Base-by-base conservation (phyloP, 1,284 basidiomycete species). In the Sanguinoderma infundibulare region DNA sequence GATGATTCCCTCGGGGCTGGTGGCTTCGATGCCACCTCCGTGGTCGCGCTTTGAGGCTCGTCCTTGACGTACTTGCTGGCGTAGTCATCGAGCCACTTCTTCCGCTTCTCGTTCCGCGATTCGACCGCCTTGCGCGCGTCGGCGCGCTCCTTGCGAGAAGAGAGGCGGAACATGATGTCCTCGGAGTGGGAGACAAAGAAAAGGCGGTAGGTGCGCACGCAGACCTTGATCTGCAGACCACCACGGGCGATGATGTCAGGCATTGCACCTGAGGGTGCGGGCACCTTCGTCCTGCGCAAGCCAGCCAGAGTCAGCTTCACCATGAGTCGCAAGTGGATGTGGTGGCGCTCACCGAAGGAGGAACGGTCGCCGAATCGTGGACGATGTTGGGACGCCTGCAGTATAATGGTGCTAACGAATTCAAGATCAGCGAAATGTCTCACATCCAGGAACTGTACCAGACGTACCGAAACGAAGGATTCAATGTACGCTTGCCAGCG, bases 401-500 rank as follows among this genome's bases (percentile, higher is more conserved):
- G 86, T 85, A 14, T 76, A 77, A 56, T 83, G 81, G 54, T 78
- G 81, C 87, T 90, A n/a, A n/a, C 42, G 24, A 14, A 35, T 22
- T n/a, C n/a, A 28, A 22, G 2, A 53, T 47, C n/a, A 60, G 53
- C 20, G 10, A 1, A 15, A 59, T 3, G 30, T 28, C 17, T 28
- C 38, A 67, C 22, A 49, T 15, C 10, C 36, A 46, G 24, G 15
- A 6, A 24, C 10, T 26, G 15, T 26, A 3, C 53, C 28, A 46
- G 32, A 42, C 89, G 55, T 66, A 94, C 92, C 68, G 92, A 84
- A 49, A 92, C 90, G 76, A 89, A 98, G 9, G 91, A 91, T 58
- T 95, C 92, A 61, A 98, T 89, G 77, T 98, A 98, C 3, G 90
- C 83, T 67, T 94, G 89, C 95, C 95, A 96, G 53, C 92, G 83